These are phyloP conservation scores for Corinectria fuckeliana DNA, from an alignment of 2,329 filamentous ascomycete genomes.

Conservation along the genomic window DNA sequence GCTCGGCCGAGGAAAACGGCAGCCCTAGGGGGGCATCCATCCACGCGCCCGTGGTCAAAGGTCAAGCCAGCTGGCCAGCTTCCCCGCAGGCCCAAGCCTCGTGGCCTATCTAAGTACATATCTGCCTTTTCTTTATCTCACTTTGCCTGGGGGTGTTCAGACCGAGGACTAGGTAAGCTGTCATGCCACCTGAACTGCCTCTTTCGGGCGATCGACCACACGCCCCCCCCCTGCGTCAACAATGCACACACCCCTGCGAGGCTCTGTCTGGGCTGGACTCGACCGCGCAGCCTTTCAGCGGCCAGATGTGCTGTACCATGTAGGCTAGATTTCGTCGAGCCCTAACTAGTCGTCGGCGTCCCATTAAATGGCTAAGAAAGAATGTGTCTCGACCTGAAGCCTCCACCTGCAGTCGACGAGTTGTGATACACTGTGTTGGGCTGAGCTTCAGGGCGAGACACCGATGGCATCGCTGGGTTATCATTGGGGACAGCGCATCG, in stretches of 20 bases:
- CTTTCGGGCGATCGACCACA: too few species aligned
- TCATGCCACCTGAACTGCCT: neutral
- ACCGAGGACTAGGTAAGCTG: neutral
- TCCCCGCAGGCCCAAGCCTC: neutral
- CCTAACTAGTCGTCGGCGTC: neutral
- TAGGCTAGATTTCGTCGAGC: too few species aligned
- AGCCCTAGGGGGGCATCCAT: neutral
- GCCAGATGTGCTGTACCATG: too few species aligned
- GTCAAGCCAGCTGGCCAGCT: neutral
- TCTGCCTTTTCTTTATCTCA: neutral
- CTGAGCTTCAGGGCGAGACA: constrained; percentile 15
- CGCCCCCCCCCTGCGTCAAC: too few species aligned
- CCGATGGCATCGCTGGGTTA: neutral
- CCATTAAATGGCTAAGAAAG: neutral
- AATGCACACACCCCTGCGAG: neutral
- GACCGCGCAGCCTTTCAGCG: too few species aligned
- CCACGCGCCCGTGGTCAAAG: neutral
- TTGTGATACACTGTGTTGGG: neutral
- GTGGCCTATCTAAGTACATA: neutral
- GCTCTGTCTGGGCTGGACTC: too few species aligned
- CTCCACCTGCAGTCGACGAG: neutral
- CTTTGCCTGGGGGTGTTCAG: neutral
- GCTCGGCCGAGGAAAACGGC: neutral
- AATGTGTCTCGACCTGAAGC: neutral
- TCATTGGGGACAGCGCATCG: constrained; percentile 14